Evolutionary conservation across 352 stramenopile species (phyloP).

Genomic region (Globisporangium parvum): DNA sequence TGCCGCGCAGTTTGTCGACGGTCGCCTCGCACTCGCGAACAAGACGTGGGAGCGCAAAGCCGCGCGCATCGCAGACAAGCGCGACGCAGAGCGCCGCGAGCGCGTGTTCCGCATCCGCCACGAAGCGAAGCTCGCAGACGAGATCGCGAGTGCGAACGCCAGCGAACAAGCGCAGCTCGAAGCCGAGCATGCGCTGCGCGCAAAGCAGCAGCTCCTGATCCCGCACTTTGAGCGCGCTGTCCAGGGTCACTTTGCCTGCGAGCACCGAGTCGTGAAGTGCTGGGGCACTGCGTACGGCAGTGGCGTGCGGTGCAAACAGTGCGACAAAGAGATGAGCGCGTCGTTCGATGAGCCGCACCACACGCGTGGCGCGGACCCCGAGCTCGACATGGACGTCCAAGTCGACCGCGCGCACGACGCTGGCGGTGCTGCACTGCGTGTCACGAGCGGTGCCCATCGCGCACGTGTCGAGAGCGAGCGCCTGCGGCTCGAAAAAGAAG

Average conservation of each 20-base stretch:
- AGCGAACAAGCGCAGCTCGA: slow-evolving; percentile 26
- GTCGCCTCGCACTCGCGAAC: slow-evolving; percentile 43
- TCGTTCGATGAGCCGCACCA: slow-evolving; percentile 53
- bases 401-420: slow-evolving; percentile 40
- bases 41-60: slow-evolving; percentile 75
- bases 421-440: slow-evolving; percentile 28
- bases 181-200: slow-evolving; percentile 17
- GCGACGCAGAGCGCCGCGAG: slow-evolving; percentile 36
- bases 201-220: slow-evolving; percentile 40
- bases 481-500: slow-evolving; percentile 67
- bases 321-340: slow-evolving; percentile 59
- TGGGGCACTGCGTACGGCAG: slow-evolving; percentile 64
- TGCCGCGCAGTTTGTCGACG: slow-evolving; percentile 44
- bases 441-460: slow-evolving; percentile 34
- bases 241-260: slow-evolving; percentile 35
- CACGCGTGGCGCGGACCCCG: slow-evolving; percentile 30
- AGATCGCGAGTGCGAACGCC: slow-evolving; percentile 31
- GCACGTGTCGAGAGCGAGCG: slow-evolving; percentile 48
- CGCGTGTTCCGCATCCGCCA: slow-evolving; percentile 45
- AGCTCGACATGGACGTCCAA: slow-evolving; percentile 45
- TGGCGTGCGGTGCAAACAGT: slow-evolving; percentile 53
- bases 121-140: slow-evolving; percentile 33
- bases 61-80: slow-evolving; percentile 35
- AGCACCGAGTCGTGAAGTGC: slow-evolving; percentile 51
- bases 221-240: slow-evolving; percentile 48